Base-by-base conservation (phyloP, 768 basidiomycete species). In the Tulasnella sp. region DNA sequence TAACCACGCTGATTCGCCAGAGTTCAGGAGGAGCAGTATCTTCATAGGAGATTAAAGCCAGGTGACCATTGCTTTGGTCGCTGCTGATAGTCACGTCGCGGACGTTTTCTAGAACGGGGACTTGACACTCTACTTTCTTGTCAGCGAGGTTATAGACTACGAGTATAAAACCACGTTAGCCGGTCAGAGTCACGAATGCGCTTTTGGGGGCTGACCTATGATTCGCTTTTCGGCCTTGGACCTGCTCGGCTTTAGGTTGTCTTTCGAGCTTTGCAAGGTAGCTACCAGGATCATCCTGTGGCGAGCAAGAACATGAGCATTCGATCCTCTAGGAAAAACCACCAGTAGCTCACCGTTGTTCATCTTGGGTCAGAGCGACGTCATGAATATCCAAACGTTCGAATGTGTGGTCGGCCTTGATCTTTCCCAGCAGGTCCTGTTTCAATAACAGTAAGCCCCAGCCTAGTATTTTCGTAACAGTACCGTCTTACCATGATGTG, bases 1-100 rank as follows among this genome's bases (percentile, higher is more conserved):
- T 7, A 37, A 92, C 84, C 32, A 88, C 82, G 73, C 92, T 90
- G 70, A 93, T 83, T 83, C 88, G 90, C 92, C 92, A 93, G 3
- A 93, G 84, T 82, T 93, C 92, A 9, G 93, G 92, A n/a, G 91
- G 89, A 5, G 91, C 91, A 87, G 90, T 90, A 81, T 91, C 89
- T 82, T 93, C 91, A 81, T 91, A 92, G 82, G 91, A 92, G 71
- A 93, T 87, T 73, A 93, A 83, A 26, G 90, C 92, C 10, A 90
- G 85, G 7, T 88, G 85, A 29, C 90, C 91, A 29, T 35, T 67
- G 61, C 61, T 67, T 3, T 2, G 35, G 61, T 67, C 61, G 61
- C 61, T 86, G 70, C 90, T 88, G 39, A 92, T 82, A 0, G 90
- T 91, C 51, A 93, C 89, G 81, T 92, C 90, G 73, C 90, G 88